A percentile compares a stretch with the other conserved stretches of the same genome.
These are phyloP conservation scores for Penicillium pancosmium DNA, from an alignment of 495 filamentous ascomycete genomes.

Conservation along the genomic window DNA sequence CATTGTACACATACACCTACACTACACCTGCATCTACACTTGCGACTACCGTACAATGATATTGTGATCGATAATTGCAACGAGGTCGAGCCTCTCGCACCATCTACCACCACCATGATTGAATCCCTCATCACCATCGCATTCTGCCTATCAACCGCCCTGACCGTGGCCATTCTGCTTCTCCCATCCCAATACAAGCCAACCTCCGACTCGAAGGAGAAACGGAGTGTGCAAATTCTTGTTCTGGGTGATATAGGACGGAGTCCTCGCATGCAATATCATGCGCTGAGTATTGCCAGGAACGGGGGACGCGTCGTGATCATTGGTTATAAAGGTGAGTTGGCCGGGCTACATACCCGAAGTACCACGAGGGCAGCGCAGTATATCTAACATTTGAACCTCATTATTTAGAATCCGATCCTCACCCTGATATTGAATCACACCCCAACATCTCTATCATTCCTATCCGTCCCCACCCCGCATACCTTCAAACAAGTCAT, in stretches of 20 bases:
- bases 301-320: slow-evolving; percentile 80
- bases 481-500: slow-evolving; percentile 64
- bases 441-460: slow-evolving; percentile 68
- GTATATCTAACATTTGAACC: background rate
- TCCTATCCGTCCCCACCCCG: slow-evolving; percentile 64
- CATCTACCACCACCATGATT: slow-evolving; percentile 34
- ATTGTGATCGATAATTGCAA: too few relatives aligned
- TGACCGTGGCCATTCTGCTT: slow-evolving; percentile 52
- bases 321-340: slow-evolving; percentile 82
- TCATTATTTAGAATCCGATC: slow-evolving; percentile 56
- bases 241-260: slow-evolving; percentile 97
- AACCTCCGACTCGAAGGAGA: slow-evolving; percentile 5
- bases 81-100: background rate
- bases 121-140: slow-evolving; percentile 45
- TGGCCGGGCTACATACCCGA: background rate
- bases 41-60: too few relatives aligned
- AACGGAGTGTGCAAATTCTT: slow-evolving; percentile 70
- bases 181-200: slow-evolving; percentile 55
- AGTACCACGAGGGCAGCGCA: background rate
- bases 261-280: slow-evolving; percentile 98
- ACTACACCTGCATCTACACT: background rate
- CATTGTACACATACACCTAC: too few relatives aligned
- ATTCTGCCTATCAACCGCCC: slow-evolving; percentile 50
- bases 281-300: slow-evolving; percentile 89
- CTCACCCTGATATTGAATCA: slow-evolving; percentile 73